A percentile compares a stretch with the other conserved stretches of the same genome.
Conservation (phyloP, 768 basidiomycete species). For the Mycena rosella region DNA sequence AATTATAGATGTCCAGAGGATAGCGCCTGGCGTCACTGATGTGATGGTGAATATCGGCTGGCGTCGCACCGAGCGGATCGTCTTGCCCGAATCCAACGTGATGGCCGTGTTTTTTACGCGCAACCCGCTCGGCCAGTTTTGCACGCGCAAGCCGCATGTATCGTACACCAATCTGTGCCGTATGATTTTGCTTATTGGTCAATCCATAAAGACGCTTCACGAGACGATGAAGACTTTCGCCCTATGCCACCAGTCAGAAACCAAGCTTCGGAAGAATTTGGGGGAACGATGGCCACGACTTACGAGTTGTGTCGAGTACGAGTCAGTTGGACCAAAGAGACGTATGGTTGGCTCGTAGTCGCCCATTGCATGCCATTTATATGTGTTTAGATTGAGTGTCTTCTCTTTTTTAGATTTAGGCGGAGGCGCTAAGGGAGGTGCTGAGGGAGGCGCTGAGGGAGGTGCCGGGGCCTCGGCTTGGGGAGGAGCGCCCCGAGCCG, state of each 20-base stretch:
- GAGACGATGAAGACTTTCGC: too few species aligned
- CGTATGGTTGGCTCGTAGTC: conserved; percentile 39
- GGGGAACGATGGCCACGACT: conserved; percentile 3
- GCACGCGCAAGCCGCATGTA: conserved; percentile 25
- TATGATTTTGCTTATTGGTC: conserved; percentile 50
- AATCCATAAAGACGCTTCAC: conserved; percentile 54
- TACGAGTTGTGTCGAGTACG: conserved; percentile 39
- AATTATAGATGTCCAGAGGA: conserved; percentile 25
- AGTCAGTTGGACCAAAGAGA: conserved; percentile 42
- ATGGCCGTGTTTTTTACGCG: too few species aligned
- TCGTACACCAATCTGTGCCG: conserved; percentile 45
- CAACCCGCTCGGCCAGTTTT: neutral
- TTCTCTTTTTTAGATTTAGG: conserved; percentile 26
- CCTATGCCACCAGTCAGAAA: conserved; percentile 42
- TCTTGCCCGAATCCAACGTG: neutral
- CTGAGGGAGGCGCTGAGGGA: neutral
- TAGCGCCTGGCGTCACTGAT: conserved; percentile 39
- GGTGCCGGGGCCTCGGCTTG: too few species aligned
- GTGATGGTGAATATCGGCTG: conserved; percentile 10
- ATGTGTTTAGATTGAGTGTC: conserved; percentile 42
- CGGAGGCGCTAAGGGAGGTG: neutral
- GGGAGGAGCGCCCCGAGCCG: too few species aligned
- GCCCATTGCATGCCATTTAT: conserved; percentile 45
- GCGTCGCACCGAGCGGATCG: conserved; percentile 8
- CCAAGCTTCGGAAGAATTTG: too few species aligned